Conservation (phyloP, 805 yeast species). For the Jamesozyma spencerorum region DNA sequence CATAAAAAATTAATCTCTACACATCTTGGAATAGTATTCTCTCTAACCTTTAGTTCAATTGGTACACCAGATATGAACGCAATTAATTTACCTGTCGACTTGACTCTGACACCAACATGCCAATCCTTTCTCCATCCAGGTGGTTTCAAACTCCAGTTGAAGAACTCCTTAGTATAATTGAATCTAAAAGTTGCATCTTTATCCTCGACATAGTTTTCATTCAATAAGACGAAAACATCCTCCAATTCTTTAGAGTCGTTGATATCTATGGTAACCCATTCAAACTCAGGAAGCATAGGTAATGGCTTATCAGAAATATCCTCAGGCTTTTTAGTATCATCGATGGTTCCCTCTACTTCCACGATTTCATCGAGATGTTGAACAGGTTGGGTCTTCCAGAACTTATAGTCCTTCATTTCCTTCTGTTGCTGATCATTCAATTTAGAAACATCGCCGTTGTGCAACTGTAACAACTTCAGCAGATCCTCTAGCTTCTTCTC, state of each 20-base stretch:
- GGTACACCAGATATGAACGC: slow-evolving; percentile 94
- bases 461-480: slow-evolving; percentile 31
- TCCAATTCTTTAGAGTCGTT: slow-evolving; percentile 46
- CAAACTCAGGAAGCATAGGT: slow-evolving; percentile 69
- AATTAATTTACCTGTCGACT: slow-evolving; percentile 63
- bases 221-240: slow-evolving; percentile 71
- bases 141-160: slow-evolving; percentile 87
- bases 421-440: slow-evolving; percentile 51
- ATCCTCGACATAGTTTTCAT: slow-evolving; percentile 92
- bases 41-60: slow-evolving; percentile 51
- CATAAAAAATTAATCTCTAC: slow-evolving; percentile 92
- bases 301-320: slow-evolving; percentile 66
- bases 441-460: slow-evolving; percentile 35
- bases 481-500: slow-evolving; percentile 40
- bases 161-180: slow-evolving; percentile 72
- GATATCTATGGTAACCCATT: slow-evolving; percentile 78
- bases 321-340: slow-evolving; percentile 51
- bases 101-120: slow-evolving; percentile 90
- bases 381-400: slow-evolving; percentile 98
- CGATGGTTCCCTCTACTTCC: slow-evolving; percentile 74
- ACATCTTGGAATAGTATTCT: slow-evolving; percentile 40
- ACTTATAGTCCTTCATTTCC: slow-evolving; percentile 81
- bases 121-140: slow-evolving; percentile 89
- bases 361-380: slow-evolving; percentile 61
- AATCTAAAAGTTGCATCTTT: slow-evolving; percentile 86